phyloP scores from a whole-genome alignment of 345 rosid species.

The Noccaea caerulescens region DNA sequence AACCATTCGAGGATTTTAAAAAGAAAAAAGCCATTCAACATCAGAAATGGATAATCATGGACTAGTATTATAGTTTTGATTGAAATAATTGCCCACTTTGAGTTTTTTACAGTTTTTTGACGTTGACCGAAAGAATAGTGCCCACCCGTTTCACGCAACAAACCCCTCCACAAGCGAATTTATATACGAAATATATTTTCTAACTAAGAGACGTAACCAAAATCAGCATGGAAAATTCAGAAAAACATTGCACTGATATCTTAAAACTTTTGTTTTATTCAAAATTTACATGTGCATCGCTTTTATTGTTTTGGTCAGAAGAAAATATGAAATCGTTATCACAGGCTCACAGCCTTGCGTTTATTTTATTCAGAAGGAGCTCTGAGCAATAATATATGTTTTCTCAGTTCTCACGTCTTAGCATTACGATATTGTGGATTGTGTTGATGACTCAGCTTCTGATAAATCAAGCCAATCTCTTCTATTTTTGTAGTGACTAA shows the following conservation, averaged over 20 bases:
- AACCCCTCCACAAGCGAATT: background rate
- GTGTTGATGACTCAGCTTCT: slow-evolving; percentile 20
- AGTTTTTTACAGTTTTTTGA: background rate
- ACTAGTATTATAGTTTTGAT: background rate
- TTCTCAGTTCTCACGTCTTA: slow-evolving; percentile 13
- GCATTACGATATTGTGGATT: background rate
- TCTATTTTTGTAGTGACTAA: background rate
- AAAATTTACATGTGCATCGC: no score
- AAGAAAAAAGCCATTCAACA: background rate
- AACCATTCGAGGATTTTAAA: background rate
- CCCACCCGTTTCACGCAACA: slow-evolving; percentile 25
- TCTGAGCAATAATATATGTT: slow-evolving; percentile 7
- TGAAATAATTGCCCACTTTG: background rate
- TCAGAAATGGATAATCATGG: background rate
- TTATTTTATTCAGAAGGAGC: background rate
- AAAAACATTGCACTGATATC: background rate
- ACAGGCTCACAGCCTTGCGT: background rate
- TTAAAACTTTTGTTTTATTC: no score
- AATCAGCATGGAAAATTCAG: slow-evolving; percentile 5
- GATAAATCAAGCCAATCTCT: background rate
- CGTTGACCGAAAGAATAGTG: slow-evolving; percentile 11
- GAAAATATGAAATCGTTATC: background rate
- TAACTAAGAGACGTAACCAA: background rate
- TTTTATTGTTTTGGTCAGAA: background rate
- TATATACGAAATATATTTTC: background rate